Percentiles rank a stretch among this genome's conserved stretches.
Conservation (phyloP, 192 early-diverging fungal genomes). For the Coemansia sp. region DNA sequence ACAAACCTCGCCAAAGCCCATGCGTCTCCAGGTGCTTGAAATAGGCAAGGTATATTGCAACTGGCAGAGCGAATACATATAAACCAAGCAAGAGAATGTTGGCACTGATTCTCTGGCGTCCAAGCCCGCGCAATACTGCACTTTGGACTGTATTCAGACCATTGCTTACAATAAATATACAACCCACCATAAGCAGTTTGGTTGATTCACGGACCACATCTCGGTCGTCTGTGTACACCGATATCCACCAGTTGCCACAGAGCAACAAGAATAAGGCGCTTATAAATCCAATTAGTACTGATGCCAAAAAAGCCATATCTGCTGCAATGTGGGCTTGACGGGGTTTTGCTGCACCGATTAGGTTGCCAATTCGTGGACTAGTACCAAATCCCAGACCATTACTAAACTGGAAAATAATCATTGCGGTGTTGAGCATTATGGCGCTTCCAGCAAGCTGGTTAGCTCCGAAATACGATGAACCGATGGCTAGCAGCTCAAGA, state of each 20-base stretch:
- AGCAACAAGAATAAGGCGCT: conserved; percentile 11
- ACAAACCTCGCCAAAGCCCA: conserved; percentile 34
- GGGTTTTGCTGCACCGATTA: too few relatives aligned
- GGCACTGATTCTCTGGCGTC: conserved; percentile 50
- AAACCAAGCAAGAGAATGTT: conserved; percentile 51
- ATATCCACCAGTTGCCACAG: conserved; percentile 35
- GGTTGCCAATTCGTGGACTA: too few relatives aligned
- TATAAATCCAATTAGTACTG: conserved; percentile 53
- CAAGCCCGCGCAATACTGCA: conserved; percentile 54
- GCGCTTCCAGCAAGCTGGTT: conserved; percentile 49
- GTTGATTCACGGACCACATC: conserved; percentile 70
- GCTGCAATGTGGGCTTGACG: too few relatives aligned
- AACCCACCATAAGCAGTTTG: conserved; percentile 68
- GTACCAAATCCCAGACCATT: too few relatives aligned
- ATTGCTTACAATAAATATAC: conserved; percentile 61
- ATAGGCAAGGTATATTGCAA: conserved; percentile 49
- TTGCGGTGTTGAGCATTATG: too few relatives aligned
- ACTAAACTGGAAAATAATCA: too few relatives aligned
- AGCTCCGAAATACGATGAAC: conserved; percentile 75
- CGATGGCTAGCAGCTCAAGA: conserved; percentile 69
- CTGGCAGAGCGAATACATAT: conserved; percentile 48
- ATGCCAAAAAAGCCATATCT: conserved; percentile 17
- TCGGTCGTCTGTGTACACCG: conserved; percentile 63
- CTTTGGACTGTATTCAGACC: conserved; percentile 60
- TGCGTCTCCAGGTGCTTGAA: conserved; percentile 10